Evolutionary conservation across 441 rosid genomes (phyloP).

Genomic region (Monsonia emarginata): DNA sequence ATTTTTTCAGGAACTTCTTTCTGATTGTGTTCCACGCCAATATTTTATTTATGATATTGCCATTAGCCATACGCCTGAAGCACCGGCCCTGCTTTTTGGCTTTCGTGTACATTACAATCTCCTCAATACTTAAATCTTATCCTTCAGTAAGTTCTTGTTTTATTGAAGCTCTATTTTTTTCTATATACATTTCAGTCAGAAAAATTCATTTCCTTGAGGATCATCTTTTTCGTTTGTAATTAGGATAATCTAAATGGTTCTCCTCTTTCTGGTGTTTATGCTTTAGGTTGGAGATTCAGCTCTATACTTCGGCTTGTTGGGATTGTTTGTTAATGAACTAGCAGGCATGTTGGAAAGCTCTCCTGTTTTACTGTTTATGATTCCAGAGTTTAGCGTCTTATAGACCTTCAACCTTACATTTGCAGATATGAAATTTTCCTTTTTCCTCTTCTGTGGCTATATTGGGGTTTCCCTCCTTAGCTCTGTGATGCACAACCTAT

Average conservation of each 20-base stretch:
- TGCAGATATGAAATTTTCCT: conserved; percentile 77
- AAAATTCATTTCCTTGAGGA: neutral
- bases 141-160: conserved; percentile 62
- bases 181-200: neutral
- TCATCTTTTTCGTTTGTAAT: neutral
- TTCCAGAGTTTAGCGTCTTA: conserved; percentile 15
- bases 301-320: conserved; percentile 66
- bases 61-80: conserved; percentile 73
- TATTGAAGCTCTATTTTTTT: neutral
- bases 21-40: conserved; percentile 80
- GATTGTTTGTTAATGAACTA: conserved; percentile 70
- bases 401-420: conserved; percentile 17
- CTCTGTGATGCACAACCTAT: conserved; percentile 93
- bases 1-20: conserved; percentile 83
- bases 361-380: conserved; percentile 14
- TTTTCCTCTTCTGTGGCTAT: conserved; percentile 86
- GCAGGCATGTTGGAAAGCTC: conserved; percentile 40
- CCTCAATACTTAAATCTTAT: conserved; percentile 82
- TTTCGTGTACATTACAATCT: conserved; percentile 66
- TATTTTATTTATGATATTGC: conserved; percentile 69
- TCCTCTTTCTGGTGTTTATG: conserved; percentile 12
- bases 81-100: conserved; percentile 92
- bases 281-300: conserved; percentile 86
- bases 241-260: conserved; percentile 10
- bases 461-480: conserved; percentile 82